Conservation (phyloP, 2,329 filamentous ascomycete species). For the Fusarium palustre region DNA sequence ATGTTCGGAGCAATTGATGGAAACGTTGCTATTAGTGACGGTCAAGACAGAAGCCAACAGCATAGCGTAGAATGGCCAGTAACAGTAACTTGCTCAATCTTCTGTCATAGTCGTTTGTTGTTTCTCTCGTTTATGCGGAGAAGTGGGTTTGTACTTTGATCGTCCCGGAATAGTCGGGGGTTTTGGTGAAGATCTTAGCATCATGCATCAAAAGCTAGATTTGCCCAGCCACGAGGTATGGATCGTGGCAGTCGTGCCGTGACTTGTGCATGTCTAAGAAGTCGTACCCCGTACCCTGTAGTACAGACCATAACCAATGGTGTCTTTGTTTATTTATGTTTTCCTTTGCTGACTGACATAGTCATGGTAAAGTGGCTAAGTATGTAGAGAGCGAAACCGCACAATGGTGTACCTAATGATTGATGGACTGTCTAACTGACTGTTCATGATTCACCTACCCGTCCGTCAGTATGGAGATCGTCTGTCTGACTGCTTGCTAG, state of each 20-base stretch:
- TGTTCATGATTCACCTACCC: neutral
- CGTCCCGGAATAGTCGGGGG: neutral
- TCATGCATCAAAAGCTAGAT: neutral
- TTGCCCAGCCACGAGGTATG: conserved; percentile 26
- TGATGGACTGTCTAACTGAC: no score
- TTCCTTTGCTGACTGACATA: conserved; percentile 9
- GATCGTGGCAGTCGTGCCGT: conserved; percentile 7
- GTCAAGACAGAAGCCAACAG: conserved; percentile 4
- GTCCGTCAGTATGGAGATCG: neutral
- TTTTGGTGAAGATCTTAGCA: neutral
- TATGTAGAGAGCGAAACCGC: neutral
- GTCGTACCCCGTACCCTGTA: conserved; percentile 8
- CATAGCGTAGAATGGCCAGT: neutral
- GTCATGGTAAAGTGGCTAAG: conserved; percentile 14
- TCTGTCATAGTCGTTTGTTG: conserved; percentile 19
- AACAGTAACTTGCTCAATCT: neutral
- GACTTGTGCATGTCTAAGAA: neutral
- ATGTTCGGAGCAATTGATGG: conserved; percentile 11
- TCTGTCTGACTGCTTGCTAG: neutral
- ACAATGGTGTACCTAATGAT: neutral
- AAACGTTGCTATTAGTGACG: conserved; percentile 17
- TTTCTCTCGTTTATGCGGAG: conserved; percentile 39
- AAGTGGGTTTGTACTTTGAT: conserved; percentile 27
- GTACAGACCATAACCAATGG: conserved; percentile 1
- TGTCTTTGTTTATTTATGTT: conserved; percentile 1